These are phyloP conservation scores for Exsudoporus frostii DNA, from an alignment of 768 basidiomycete species.

Conservation along the genomic window DNA sequence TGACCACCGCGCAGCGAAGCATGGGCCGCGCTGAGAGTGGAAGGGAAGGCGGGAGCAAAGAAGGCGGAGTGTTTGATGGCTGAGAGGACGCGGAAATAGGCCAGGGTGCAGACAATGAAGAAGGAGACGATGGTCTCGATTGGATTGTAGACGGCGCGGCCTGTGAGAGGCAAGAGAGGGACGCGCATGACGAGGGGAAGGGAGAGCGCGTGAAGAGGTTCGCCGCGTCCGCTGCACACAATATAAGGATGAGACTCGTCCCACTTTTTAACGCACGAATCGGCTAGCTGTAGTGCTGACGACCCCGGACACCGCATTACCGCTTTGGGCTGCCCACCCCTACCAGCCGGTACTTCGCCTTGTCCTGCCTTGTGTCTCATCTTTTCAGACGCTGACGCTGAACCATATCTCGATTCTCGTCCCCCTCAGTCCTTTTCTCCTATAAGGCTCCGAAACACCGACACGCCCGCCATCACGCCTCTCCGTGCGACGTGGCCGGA, in stretches of 20 bases:
- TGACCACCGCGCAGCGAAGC: constrained; percentile 50
- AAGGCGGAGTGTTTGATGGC: constrained; percentile 88
- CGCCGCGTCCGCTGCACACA: neutral
- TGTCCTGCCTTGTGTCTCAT: neutral
- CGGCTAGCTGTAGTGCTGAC: constrained; percentile 14
- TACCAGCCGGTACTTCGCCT: neutral
- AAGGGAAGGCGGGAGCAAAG: constrained; percentile 53
- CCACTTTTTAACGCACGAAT: constrained; percentile 29
- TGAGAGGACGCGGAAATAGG: constrained; percentile 90
- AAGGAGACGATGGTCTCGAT: constrained; percentile 91
- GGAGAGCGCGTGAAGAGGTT: neutral
- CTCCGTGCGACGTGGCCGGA: neutral
- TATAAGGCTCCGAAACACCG: neutral
- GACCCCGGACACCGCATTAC: constrained; percentile 28
- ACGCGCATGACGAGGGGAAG: constrained; percentile 46
- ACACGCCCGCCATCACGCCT: neutral
- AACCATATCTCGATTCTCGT: neutral
- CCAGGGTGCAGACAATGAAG: constrained; percentile 85
- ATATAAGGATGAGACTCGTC: constrained; percentile 19
- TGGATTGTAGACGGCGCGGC: constrained; percentile 69
- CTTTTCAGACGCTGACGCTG: neutral
- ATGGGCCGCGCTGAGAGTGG: constrained; percentile 53
- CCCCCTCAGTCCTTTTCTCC: neutral
- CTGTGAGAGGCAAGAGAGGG: constrained; percentile 63
- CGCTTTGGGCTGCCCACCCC: neutral